These are phyloP conservation scores for Polymyxa betae DNA, from an alignment of 208 protist genomes.

Conservation along the genomic window DNA sequence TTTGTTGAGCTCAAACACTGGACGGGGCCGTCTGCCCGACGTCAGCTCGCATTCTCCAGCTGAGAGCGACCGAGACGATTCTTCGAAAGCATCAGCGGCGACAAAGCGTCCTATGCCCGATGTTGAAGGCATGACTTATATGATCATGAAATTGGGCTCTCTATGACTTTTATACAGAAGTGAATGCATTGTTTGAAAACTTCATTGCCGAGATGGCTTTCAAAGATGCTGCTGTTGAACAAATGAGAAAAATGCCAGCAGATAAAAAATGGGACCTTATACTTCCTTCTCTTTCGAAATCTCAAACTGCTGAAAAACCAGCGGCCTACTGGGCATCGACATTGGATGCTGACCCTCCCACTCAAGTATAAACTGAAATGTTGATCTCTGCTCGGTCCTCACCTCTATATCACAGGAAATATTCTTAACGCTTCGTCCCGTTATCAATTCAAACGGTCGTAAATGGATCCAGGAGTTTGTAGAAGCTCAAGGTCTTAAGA, in stretches of 20 bases:
- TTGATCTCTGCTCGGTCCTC: background rate
- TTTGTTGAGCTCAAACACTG: background rate
- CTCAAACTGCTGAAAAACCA: conserved; percentile 39
- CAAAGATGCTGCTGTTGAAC: background rate
- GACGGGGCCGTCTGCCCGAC: background rate
- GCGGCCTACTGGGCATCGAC: conserved; percentile 36
- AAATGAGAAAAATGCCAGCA: conserved; percentile 13
- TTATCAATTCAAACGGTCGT: conserved; percentile 46
- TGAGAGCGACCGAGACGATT: background rate
- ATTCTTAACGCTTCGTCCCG: conserved; percentile 35
- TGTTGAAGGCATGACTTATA: background rate
- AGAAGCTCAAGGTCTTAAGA: conserved; percentile 16
- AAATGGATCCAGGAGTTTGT: conserved; percentile 53
- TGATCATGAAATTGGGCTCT: no score
- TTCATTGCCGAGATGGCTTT: conserved; percentile 28
- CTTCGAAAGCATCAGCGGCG: background rate
- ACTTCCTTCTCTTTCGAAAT: background rate
- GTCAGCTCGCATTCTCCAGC: background rate
- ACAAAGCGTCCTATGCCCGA: conserved; percentile 20
- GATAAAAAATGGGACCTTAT: conserved; percentile 45
- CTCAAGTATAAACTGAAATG: conserved; percentile 7
- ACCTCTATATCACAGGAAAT: conserved; percentile 9
- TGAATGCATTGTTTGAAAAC: conserved; percentile 15
- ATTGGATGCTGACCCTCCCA: conserved; percentile 32
- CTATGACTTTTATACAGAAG: no score